Evolutionary conservation across 169 alveolate genomes (phyloP), one percentile per base, ranked within the genome.

Genomic region (Cryptosporidium meleagridis): DNA sequence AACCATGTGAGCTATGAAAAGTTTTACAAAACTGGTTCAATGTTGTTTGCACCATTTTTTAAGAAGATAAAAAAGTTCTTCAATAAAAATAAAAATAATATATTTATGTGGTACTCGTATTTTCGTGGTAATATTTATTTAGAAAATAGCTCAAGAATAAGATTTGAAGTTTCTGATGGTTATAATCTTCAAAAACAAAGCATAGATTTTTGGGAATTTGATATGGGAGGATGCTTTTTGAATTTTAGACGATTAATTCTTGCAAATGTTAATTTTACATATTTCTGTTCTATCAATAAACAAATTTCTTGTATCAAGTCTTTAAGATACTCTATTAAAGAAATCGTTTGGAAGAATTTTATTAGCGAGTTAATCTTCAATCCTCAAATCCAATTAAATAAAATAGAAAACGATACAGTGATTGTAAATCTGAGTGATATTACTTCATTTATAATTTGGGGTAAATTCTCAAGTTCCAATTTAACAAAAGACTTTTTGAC

Each of bases 321-420:
- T 16, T 55, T 80, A 18, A 59, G 75, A 41, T 80, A 80, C 44
- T 80, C 89, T 7, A 59, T 80, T 6, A 80, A 80, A 48, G 89
- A 80, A 26, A 26, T 80, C 4, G 26, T 80, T 18, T 80, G 89
- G 89, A 80, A 80, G 48, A 80, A 61, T 23, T 80, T 80, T 80
- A 35, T 80, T 2, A 44, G 72, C 10, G 89, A 80, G 41, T 35
- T 65, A 18, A 16, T 80, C 16, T 62, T 65, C 62, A 65, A 65
- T 21, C 48, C 35, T 21, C 69, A 45, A n/a, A n/a, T 80, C 8
- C 10, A 23, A 80, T 18, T 80, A 7, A 26, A 16, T 48, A 41
- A 65, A n/a, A 48, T 26, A 8, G 41, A 18, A 16, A 61, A 73
- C 4, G 41, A 58, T n/a, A 23, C 29, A 12, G 31, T 37, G 7